Evolutionary conservation across 441 rosid species (phyloP).

Genomic region (Eruca vesicaria): DNA sequence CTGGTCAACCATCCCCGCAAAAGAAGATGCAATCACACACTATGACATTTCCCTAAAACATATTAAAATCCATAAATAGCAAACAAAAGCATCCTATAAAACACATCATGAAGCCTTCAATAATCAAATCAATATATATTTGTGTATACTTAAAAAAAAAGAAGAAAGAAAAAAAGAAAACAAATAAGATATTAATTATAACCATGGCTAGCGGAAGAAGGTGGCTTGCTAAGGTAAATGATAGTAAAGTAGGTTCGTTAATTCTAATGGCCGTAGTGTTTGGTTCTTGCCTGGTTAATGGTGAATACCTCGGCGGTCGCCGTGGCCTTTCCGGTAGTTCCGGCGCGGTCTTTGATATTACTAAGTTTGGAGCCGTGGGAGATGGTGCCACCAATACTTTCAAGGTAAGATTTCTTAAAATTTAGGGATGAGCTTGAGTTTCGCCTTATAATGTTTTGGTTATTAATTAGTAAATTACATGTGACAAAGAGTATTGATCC

Average conservation of each 20-base stretch:
- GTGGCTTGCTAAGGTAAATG: constrained; percentile 16
- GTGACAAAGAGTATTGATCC: not conserved
- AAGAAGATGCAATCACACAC: constrained; percentile 25
- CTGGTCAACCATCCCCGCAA: constrained; percentile 26
- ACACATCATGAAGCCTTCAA: constrained; percentile 4
- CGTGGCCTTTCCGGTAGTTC: constrained; percentile 34
- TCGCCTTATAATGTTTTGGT: not conserved
- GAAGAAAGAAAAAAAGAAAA: not conserved
- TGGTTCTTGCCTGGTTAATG: constrained; percentile 40
- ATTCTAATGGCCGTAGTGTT: constrained; percentile 27
- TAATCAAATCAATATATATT: constrained; percentile 16
- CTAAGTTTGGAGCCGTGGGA: constrained; percentile 32
- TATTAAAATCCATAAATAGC: constrained; percentile 1
- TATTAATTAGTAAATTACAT: not conserved
- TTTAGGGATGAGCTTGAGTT: not conserved
- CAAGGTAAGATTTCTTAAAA: constrained; percentile 16
- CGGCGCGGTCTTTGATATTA: constrained; percentile 32
- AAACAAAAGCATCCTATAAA: constrained; percentile 8
- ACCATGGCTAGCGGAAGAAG: constrained; percentile 36
- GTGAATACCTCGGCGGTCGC: constrained; percentile 34
- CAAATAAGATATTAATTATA: constrained; percentile 7
- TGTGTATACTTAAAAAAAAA: constrained; percentile 1
- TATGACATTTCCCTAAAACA: not conserved
- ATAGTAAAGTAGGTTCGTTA: constrained; percentile 17
- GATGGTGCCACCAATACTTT: constrained; percentile 24